phyloP scores from a whole-genome alignment of 352 stramenopile species.

The Phytophthora hybrid region DNA sequence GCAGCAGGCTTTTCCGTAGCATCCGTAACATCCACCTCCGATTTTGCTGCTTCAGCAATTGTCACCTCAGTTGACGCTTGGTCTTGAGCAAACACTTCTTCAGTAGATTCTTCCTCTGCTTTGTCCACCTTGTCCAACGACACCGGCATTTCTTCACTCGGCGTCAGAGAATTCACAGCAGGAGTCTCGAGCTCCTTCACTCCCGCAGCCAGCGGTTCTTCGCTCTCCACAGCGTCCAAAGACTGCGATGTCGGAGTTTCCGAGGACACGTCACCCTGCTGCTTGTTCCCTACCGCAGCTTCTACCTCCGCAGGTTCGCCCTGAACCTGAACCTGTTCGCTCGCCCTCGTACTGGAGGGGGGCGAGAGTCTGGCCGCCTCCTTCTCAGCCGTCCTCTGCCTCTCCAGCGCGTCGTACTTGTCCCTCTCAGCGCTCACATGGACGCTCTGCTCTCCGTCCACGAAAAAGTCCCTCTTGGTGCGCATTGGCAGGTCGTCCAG shows the following conservation, averaged over 20 bases:
- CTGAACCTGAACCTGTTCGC: conserved; percentile 11
- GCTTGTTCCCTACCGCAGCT: not conserved
- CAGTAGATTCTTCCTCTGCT: not conserved
- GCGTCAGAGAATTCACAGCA: not conserved
- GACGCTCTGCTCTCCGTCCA: conserved; percentile 41
- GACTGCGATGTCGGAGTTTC: not conserved
- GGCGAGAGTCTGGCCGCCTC: conserved; percentile 15
- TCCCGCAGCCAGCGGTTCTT: not conserved
- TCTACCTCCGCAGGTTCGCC: conserved; percentile 6
- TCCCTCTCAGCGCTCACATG: conserved; percentile 49
- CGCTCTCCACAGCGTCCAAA: conserved; percentile 7
- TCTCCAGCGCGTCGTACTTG: conserved; percentile 36
- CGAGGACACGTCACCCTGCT: not conserved
- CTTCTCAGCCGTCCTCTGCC: conserved; percentile 29
- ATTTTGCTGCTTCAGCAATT: not conserved
- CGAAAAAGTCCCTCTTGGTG: conserved; percentile 35
- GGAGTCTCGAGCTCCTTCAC: not conserved
- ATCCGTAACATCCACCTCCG: not conserved
- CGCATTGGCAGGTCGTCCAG: conserved; percentile 30
- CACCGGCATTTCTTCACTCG: not conserved
- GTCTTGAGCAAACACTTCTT: not conserved
- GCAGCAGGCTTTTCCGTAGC: not conserved
- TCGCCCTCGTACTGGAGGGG: conserved; percentile 24
- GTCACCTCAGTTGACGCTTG: not conserved
- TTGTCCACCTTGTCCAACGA: not conserved